These are phyloP conservation scores for Chenopodium album DNA, from an alignment of 148 eudicot species.

Conservation along the genomic window DNA sequence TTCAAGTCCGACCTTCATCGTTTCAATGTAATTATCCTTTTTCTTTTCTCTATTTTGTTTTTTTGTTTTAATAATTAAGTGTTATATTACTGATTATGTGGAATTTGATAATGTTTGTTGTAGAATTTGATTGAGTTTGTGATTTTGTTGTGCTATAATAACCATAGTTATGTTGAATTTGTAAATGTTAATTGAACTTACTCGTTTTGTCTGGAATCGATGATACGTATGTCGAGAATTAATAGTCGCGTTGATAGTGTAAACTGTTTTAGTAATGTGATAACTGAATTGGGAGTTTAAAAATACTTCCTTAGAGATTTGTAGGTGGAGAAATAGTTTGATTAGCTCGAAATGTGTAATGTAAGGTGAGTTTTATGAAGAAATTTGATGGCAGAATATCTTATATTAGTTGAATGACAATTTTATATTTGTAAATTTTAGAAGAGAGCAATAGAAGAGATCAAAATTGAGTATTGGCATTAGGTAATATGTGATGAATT, in stretches of 20 bases:
- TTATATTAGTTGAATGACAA: not conserved
- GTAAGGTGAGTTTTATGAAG: not conserved
- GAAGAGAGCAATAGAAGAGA: not conserved
- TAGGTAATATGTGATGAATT: not conserved
- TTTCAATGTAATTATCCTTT: slow-evolving; percentile 54
- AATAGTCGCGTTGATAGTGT: not conserved
- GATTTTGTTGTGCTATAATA: not conserved
- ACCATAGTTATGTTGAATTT: not conserved
- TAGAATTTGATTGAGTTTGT: not conserved
- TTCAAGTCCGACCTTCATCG: slow-evolving; percentile 94
- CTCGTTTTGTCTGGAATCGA: not conserved
- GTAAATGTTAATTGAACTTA: too few relatives aligned
- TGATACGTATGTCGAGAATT: too few relatives aligned
- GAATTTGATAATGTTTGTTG: not conserved
- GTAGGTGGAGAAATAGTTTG: too few relatives aligned
- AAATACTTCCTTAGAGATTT: too few relatives aligned
- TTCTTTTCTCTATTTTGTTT: not conserved
- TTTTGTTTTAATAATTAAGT: not conserved
- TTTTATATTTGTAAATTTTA: not conserved
- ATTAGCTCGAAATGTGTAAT: not conserved
- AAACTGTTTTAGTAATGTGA: not conserved
- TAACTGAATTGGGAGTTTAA: not conserved
- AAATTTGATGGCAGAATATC: not conserved
- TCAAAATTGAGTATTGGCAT: not conserved
- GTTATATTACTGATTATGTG: not conserved